Evolutionary conservation across 257 asterid species (phyloP).

Genomic region (Leonotis leonurus): DNA sequence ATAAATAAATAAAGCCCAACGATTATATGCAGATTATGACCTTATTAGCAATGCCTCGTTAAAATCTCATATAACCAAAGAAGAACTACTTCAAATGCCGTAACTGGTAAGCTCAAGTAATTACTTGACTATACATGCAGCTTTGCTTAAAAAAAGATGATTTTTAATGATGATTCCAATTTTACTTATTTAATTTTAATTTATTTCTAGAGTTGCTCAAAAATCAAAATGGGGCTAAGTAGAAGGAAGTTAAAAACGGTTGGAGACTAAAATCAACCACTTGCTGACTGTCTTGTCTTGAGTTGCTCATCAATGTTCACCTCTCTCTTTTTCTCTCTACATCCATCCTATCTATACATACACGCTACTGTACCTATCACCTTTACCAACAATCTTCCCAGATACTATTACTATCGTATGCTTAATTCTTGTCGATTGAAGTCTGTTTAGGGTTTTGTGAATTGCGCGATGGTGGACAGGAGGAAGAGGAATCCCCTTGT

Average conservation of each 20-base stretch:
- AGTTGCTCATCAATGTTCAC: constrained; percentile 27
- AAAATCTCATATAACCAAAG: too few species aligned
- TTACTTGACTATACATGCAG: too few species aligned
- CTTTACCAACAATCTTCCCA: neutral
- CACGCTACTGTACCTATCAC: constrained; percentile 1
- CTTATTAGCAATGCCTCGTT: too few species aligned
- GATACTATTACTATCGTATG: neutral
- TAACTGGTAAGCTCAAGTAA: too few species aligned
- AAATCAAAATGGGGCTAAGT: neutral
- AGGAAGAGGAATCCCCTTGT: constrained; percentile 66
- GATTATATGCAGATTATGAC: too few species aligned
- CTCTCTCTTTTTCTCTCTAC: neutral
- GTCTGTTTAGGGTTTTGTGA: constrained; percentile 25
- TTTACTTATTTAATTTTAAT: too few species aligned
- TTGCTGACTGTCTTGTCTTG: constrained; percentile 21
- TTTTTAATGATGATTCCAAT: too few species aligned
- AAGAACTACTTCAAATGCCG: too few species aligned
- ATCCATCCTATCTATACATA: neutral
- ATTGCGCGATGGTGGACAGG: constrained; percentile 52
- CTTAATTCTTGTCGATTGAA: neutral
- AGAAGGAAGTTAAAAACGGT: constrained; percentile 22
- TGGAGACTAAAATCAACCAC: neutral
- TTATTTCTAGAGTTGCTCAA: too few species aligned
- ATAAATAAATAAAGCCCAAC: too few species aligned
- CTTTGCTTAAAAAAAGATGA: too few species aligned